Conservation (phyloP, 2,329 filamentous ascomycete species). For the Hymenoscyphus linearis region DNA sequence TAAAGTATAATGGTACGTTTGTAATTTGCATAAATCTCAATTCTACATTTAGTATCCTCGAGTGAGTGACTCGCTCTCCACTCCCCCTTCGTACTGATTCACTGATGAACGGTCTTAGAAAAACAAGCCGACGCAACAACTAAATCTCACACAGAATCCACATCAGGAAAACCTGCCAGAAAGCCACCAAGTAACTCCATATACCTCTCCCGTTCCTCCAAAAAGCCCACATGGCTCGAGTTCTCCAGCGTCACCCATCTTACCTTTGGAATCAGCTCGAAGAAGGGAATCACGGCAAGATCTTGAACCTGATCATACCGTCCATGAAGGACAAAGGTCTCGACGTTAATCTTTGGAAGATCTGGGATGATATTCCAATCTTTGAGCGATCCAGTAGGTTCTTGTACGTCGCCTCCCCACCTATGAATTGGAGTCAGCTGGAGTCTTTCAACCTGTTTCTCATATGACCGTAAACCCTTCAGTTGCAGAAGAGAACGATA, state of each 20-base stretch:
- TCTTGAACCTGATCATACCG: conserved; percentile 34
- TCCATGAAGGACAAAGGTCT: conserved; percentile 39
- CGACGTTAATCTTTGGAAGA: conserved; percentile 35
- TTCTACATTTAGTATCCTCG: too few relatives aligned
- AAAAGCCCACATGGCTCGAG: background rate
- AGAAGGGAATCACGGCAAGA: conserved; percentile 33
- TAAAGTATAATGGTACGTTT: too few relatives aligned
- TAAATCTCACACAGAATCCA: too few relatives aligned
- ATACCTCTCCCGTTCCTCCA: background rate
- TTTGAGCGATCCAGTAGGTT: conserved; percentile 37
- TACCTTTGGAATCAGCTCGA: conserved; percentile 34
- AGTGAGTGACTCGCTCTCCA: too few relatives aligned
- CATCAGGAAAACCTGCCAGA: background rate
- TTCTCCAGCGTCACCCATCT: conserved; percentile 35
- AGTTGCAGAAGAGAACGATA: background rate
- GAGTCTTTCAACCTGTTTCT: too few relatives aligned
- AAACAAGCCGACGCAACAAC: too few relatives aligned
- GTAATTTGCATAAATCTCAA: too few relatives aligned
- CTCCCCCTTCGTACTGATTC: too few relatives aligned
- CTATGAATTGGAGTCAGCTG: conserved; percentile 14
- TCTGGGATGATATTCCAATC: conserved; percentile 34
- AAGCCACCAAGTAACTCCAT: background rate
- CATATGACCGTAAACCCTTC: background rate
- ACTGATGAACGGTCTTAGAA: too few relatives aligned
- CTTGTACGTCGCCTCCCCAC: conserved; percentile 37